phyloP scores from a whole-genome alignment of 2,329 filamentous ascomycete genomes.

The Phoma herbarum region DNA sequence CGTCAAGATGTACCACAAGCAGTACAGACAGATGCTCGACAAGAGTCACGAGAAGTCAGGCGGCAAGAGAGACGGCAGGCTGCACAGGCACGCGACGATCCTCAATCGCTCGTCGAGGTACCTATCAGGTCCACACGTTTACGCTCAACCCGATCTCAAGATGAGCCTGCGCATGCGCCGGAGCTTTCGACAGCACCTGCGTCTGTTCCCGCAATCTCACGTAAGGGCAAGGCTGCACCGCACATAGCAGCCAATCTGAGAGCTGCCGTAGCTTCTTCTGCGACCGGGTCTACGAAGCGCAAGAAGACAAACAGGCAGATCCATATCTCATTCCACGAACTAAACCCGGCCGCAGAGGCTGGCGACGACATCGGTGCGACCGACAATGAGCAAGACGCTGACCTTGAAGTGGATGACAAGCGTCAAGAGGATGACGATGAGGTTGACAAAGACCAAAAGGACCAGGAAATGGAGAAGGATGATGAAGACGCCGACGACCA shows the following conservation, averaged over 20 bases:
- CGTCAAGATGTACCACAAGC: not conserved
- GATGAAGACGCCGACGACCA: not conserved
- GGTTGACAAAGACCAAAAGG: not conserved
- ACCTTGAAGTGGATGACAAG: too few species aligned
- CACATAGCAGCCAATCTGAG: not conserved
- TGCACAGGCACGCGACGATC: not conserved
- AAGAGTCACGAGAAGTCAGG: not conserved
- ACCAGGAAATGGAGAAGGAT: not conserved
- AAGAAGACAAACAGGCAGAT: not conserved
- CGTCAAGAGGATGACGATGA: not conserved
- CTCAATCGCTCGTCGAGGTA: not conserved
- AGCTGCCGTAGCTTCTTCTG: not conserved
- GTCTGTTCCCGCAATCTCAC: not conserved
- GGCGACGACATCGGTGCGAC: not conserved
- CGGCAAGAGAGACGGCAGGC: not conserved
- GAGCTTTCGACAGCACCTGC: not conserved
- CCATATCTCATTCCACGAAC: not conserved
- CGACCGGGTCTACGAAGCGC: not conserved
- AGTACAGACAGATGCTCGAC: not conserved
- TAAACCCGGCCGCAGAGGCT: too few species aligned
- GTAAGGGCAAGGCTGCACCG: not conserved
- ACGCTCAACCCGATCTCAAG: not conserved
- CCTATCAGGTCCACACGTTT: not conserved
- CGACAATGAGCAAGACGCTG: not conserved
- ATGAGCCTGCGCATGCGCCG: not conserved